phyloP scores from a whole-genome alignment of 352 stramenopile species.

The Peronospora tabacina region DNA sequence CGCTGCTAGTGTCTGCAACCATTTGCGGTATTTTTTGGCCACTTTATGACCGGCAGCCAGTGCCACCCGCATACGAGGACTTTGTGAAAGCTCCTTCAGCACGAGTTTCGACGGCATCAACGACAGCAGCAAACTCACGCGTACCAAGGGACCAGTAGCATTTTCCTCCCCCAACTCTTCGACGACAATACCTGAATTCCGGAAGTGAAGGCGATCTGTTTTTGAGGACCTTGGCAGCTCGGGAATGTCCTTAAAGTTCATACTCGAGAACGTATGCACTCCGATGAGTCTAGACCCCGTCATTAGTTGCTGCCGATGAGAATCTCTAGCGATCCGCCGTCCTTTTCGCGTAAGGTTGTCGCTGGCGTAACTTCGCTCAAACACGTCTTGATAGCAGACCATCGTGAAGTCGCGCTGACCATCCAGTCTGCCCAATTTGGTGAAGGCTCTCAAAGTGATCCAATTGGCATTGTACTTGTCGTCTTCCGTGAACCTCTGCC shows the following conservation, averaged over 20 bases:
- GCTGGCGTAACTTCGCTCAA: slow-evolving; percentile 33
- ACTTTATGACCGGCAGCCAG: slow-evolving; percentile 18
- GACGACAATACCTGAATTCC: slow-evolving; percentile 49
- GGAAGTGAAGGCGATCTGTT: slow-evolving; percentile 45
- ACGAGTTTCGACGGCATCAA: slow-evolving; percentile 39
- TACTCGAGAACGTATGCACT: slow-evolving; percentile 47
- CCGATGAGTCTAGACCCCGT: slow-evolving; percentile 31
- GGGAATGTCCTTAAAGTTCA: slow-evolving; percentile 61
- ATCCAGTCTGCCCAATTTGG: slow-evolving; percentile 29
- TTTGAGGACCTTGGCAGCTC: slow-evolving; percentile 38
- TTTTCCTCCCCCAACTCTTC: slow-evolving; percentile 31
- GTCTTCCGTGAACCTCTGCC: slow-evolving; percentile 40
- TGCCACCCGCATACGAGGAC: slow-evolving; percentile 28
- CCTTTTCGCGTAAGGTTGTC: slow-evolving; percentile 26
- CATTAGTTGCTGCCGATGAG: slow-evolving; percentile 7
- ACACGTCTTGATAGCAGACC: slow-evolving; percentile 56
- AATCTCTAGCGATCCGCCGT: slow-evolving; percentile 15
- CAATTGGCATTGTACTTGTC: slow-evolving; percentile 55
- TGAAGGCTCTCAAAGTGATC: slow-evolving; percentile 35
- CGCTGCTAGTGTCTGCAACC: slow-evolving; percentile 39
- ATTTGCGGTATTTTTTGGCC: slow-evolving; percentile 48
- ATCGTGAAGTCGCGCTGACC: slow-evolving; percentile 50
- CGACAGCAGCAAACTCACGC: slow-evolving; percentile 49
- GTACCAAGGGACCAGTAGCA: slow-evolving; percentile 28
- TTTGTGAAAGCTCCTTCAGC: slow-evolving; percentile 33